phyloP scores from a whole-genome alignment of 768 basidiomycete genomes.

The Termitomyces heimii region DNA sequence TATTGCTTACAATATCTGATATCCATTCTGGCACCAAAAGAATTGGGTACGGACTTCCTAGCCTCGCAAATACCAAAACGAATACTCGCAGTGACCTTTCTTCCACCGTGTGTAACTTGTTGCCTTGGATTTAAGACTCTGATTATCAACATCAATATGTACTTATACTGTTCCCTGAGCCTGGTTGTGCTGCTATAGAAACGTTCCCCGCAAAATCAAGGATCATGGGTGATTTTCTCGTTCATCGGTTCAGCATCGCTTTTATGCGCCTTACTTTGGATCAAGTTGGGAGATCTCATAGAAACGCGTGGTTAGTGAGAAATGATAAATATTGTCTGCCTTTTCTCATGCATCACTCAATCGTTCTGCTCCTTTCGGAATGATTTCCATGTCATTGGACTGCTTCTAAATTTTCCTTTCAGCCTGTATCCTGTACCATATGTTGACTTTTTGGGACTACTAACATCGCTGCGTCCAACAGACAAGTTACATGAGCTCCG shows the following conservation, averaged over 20 bases:
- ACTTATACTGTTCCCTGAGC: neutral
- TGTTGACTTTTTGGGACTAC: no score
- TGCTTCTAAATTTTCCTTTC: no score
- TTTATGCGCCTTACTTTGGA: neutral
- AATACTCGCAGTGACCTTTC: neutral
- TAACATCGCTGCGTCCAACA: no score
- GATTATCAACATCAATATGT: neutral
- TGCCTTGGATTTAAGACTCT: neutral
- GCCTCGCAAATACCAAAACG: neutral
- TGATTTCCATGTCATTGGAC: no score
- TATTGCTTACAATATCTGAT: neutral
- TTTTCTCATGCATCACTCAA: no score
- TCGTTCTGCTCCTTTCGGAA: no score
- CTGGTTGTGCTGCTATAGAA: neutral
- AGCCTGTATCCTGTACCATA: no score
- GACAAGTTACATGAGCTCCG: no score
- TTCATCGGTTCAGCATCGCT: neutral
- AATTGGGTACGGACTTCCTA: neutral
- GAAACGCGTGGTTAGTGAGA: no score
- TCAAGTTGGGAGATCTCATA: no score
- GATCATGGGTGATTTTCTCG: no score
- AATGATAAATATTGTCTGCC: no score
- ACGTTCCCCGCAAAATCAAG: neutral
- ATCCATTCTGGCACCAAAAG: neutral
- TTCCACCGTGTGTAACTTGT: neutral